Percentiles rank a stretch among this genome's conserved stretches.
Conservation (phyloP, 768 basidiomycete species). For the Amanita pseudoporphyria region DNA sequence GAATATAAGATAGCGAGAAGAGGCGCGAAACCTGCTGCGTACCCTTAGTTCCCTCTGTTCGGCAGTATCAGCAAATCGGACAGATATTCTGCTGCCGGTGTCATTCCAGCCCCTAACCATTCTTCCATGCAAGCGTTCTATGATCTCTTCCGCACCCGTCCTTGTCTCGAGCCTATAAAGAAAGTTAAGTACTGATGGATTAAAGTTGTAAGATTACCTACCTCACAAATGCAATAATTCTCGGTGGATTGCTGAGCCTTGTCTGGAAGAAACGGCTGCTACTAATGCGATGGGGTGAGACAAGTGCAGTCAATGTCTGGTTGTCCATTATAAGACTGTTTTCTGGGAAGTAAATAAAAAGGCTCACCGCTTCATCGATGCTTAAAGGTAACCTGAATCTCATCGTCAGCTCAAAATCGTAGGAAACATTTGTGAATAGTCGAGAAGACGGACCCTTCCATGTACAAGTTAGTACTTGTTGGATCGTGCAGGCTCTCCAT, state of each 20-base stretch:
- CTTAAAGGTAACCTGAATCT: constrained; percentile 50
- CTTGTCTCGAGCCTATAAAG: constrained; percentile 59
- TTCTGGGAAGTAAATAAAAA: background rate
- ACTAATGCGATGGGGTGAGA: constrained; percentile 63
- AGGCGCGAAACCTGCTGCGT: constrained; percentile 18
- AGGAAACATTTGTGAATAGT: background rate
- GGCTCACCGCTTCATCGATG: constrained; percentile 53
- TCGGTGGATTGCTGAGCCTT: constrained; percentile 61
- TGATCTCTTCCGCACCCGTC: constrained; percentile 62
- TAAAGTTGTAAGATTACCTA: constrained; percentile 20
- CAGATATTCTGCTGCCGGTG: constrained; percentile 65
- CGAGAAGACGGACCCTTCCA: constrained; percentile 48
- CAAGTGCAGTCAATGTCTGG: constrained; percentile 54
- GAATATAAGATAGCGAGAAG: background rate
- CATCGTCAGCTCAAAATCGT: background rate
- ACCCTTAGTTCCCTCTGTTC: constrained; percentile 75
- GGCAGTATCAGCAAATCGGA: constrained; percentile 68
- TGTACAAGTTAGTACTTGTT: constrained; percentile 68
- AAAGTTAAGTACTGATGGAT: constrained; percentile 4
- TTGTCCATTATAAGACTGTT: background rate
- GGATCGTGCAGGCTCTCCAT: constrained; percentile 69
- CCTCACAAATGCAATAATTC: constrained; percentile 80
- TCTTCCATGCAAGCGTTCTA: constrained; percentile 69
- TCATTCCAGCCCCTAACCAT: constrained; percentile 78
- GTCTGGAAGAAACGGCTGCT: constrained; percentile 78